Evolutionary conservation across 2,329 filamentous ascomycete species (phyloP), one percentile per base, ranked within the genome.

Genomic region (Cyclaneusma minus): DNA sequence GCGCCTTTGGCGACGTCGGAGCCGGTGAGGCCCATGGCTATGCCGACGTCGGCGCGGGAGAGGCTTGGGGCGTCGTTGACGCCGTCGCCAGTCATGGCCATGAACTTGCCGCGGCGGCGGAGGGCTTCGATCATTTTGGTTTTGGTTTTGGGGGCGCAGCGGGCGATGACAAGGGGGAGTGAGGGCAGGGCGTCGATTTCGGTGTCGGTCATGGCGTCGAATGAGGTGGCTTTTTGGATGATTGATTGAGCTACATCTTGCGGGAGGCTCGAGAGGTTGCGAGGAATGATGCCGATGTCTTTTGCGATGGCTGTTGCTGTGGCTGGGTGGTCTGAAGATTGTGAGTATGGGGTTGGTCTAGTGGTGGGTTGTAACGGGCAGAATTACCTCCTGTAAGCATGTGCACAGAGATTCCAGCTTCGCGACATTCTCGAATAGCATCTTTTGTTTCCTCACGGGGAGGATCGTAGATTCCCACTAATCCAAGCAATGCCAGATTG

Each of bases 361-460:
- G 28, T 16, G 20, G 8, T 5, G 3, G 8, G 22, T 7, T 7
- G 3, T 6, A 19, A 12, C 6, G 16, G 14, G 15, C 5, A 21
- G 21, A 14, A 5, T 13, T 22, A 25, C 33, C 33, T 8, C 78
- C 75, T 3, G 79, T 84, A 1, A 84, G 75, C 78, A 85, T 85
- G 47, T 78, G 73, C 19, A 83, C 68, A 13, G 71, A 61, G 31
- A 84, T 76, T 1, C 74, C 74, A 3, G 79, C 79, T 2, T 65
- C 60, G 4, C 74, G 65, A 12, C 82, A 59, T 2, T 65, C 77
- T 11, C 56, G 52, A 23, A 72, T 52, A 1, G 69, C 65, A 7
- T 55, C 55, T 0, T 65, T 62, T 14, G 69, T 70, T 37, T 72
- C 68, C 17, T 63, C 55, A 27, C 66, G 56, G 8, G 65, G 64